Base-by-base conservation (phyloP, 2,329 filamentous ascomycete genomes). In the Triangularia verruculosa region DNA sequence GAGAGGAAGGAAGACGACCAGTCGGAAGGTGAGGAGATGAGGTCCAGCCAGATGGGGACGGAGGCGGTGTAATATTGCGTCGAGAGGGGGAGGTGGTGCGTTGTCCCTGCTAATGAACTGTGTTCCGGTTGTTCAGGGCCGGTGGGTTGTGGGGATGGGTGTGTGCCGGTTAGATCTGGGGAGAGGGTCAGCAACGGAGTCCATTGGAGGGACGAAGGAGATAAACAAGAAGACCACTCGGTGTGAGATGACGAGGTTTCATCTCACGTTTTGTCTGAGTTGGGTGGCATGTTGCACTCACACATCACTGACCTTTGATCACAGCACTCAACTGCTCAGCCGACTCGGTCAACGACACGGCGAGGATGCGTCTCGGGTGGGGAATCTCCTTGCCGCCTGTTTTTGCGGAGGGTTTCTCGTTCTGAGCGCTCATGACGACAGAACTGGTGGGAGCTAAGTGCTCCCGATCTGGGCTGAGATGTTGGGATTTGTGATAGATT, bases 31-130 rank as follows among this genome's bases (percentile, higher is more conserved):
- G 78, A 76, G 11, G 20, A 47, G 63, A 88, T 79, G 54, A 88
- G 78, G 70, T 90, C 88, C n/a, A 90, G 79, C 88, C 88, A 90
- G 68, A 90, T 79, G 52, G 87, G 86, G 3, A 90, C 78, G 0
- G 78, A 78, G 60, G 85, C 81, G 24, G 75, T 80, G 77, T 89
- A 90, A 77, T 90, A 90, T 13, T 78, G 70, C 20, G 86, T 90
- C 65, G 79, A 79, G 61, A 90, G 75, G 8, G 75, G 64, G 30
- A 87, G 79, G 52, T 76, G 73, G 70, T 89, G 87, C 15, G 86
- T 86, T 32, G 80, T 82, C 25, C 88, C 87, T 1, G 87, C 86
- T 30, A 88, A 76, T 2, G 79, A 2, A 76, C 71, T 7, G 74
- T 74, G 52, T 76, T 74, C 39, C 76, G 70, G 28, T 39, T 28